These are phyloP conservation scores for Avena sativa DNA, from an alignment of 176 grass and related monocot genomes.

Conservation along the genomic window DNA sequence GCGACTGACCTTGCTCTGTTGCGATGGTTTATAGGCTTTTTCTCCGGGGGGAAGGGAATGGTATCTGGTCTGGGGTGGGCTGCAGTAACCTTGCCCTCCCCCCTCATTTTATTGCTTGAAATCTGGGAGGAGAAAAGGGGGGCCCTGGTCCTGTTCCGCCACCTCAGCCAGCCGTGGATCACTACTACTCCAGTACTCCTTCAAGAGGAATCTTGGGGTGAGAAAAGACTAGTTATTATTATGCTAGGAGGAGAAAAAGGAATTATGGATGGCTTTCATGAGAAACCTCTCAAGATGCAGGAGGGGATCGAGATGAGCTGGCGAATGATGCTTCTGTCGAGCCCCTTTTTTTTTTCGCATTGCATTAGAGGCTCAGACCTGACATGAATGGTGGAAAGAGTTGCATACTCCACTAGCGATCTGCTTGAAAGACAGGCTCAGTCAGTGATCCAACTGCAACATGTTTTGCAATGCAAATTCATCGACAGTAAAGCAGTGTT, in stretches of 20 bases:
- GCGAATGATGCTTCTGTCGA: conserved; percentile 44
- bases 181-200: background rate
- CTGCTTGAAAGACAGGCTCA: background rate
- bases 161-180: conserved; percentile 33
- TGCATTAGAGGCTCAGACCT: background rate
- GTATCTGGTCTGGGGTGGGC: conserved; percentile 19
- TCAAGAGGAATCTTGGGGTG: conserved; percentile 10
- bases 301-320: conserved; percentile 30
- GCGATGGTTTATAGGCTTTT: conserved; percentile 42
- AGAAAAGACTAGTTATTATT: background rate
- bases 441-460: background rate
- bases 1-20: background rate
- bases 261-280: background rate
- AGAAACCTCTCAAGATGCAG: conserved; percentile 30
- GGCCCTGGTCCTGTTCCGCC: conserved; percentile 39
- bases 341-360: conserved; percentile 20
- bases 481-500: background rate
- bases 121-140: conserved; percentile 4
- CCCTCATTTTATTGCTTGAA: conserved; percentile 55
- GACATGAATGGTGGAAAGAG: conserved; percentile 21
- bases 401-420: background rate
- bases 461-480: conserved; percentile 2
- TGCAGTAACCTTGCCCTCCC: background rate
- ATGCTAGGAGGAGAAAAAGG: background rate
- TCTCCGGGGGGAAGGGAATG: conserved; percentile 22